Evolutionary conservation across 164 flowering plant genomes (phyloP), one percentile per base, ranked within the genome.

Genomic region (Amborella trichopoda): DNA sequence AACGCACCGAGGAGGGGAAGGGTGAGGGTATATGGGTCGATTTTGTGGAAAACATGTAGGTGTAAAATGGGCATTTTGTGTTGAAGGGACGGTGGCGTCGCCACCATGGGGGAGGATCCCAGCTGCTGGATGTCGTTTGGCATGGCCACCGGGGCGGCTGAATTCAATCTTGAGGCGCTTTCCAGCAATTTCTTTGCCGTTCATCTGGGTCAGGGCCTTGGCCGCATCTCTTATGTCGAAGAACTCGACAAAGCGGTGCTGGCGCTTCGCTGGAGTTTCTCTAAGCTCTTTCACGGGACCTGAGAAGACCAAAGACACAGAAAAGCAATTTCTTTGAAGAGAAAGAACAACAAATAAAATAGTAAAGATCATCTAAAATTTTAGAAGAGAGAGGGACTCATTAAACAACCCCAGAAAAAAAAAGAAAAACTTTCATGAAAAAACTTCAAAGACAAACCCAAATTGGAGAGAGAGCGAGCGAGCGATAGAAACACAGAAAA

Each of bases 231-330:
- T 50, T 0, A 76, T 56, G 37, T 91, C 96, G 47, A 53, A 86
- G 40, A 75, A 91, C 71, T 91, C 96, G 25, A 91, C 71, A 41
- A 83, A 91, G 26, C 71, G 65, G 44, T 86, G 95, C 23, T 68
- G 65, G 48, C 57, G 62, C 55, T 83, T 91, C 50, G 34, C 50
- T 23, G 96, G 96, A 6, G 95, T 80, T 62, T 78, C 93, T 50
- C 96, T 73, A 44, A 83, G 14, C 56, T 90, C 98, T 70, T 73
- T 86, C 44, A 90, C 75, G 0, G 61, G 52, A 14, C 98, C 98
- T 90, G 49, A 2, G 3, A 4, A 6, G 34, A 6, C 2, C 1
- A 5, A 44, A 14, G 5, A n/a, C n/a, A n/a, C n/a, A n/a, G n/a
- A n/a, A n/a, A n/a, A n/a, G n/a, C 34, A 30, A 30, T 30, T 30